Evolutionary conservation across 1,139 yeast species (phyloP), one percentile per base, ranked within the genome.

Genomic region (Geotrichum aggregatum): DNA sequence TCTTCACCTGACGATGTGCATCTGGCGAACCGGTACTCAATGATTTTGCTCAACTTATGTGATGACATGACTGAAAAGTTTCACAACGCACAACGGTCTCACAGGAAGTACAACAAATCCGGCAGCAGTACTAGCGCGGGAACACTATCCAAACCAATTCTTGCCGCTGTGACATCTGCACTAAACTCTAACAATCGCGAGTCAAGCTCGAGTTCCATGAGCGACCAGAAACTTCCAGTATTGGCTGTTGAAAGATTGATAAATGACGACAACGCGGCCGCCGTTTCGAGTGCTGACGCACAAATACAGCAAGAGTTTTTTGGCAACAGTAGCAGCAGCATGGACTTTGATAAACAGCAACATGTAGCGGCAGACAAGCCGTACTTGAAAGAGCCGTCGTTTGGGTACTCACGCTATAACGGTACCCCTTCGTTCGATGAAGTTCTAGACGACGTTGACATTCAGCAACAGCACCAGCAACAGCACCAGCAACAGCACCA

Each of bases 1-100:
- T 85, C 96, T 43, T 80, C 95, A 0, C 96, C 96, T 0, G 97
- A 89, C 68, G 95, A 87, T 59, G 72, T 89, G 45, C 97, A 89
- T 69, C 71, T 89, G 49, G 83, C 95, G 64, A 80, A 87, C 0
- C 71, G 95, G 56, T 87, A 88, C 65, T 87, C 95, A 11, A 84
- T 87, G 13, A 87, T 88, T 50, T 70, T 89, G 62, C 78, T 85
- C 80, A 86, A 82, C 62, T 72, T 88, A 50, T 86, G 88, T 59
- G 80, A 86, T 1, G 92, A 87, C 44, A 40, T 52, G 43, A 38
- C 52, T 19, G 47, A 44, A 35, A 52, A 52, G 39, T 52, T 41
- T 19, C 45, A 52, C 33, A 52, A 35, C n/a, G 36, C 52, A 2
- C 47, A 48, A 14, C 22, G 14, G 3, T 13, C 30, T 4, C 16